These are phyloP conservation scores for Amaranthus tricolor DNA, from an alignment of 179 eudicot species.

Conservation along the genomic window DNA sequence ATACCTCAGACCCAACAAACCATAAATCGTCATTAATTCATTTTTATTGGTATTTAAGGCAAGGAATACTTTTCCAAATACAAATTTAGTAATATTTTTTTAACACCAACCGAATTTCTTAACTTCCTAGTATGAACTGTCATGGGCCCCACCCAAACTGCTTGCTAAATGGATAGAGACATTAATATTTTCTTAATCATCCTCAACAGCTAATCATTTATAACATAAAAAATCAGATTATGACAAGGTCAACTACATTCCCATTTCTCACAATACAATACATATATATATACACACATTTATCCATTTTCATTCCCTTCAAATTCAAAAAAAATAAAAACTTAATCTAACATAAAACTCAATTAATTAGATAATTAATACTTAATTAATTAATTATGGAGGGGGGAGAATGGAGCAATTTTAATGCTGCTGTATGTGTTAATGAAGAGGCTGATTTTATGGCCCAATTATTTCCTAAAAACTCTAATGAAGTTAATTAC, in stretches of 20 bases:
- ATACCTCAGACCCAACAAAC: too few species aligned
- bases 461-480: slow-evolving; percentile 57
- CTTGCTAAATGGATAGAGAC: slow-evolving; percentile 27
- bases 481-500: slow-evolving; percentile 33
- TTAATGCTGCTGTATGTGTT: slow-evolving; percentile 45
- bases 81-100: not conserved
- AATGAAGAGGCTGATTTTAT: slow-evolving; percentile 72
- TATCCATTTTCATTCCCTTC: slow-evolving; percentile 6
- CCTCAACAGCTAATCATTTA: slow-evolving; percentile 25
- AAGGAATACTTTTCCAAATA: not conserved
- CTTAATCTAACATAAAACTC: not conserved
- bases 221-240: not conserved
- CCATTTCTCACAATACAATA: not conserved
- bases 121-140: slow-evolving; percentile 23
- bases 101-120: slow-evolving; percentile 7
- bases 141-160: slow-evolving; percentile 20
- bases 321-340: not conserved
- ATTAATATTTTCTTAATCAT: slow-evolving; percentile 14
- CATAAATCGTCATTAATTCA: not conserved
- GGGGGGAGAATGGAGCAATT: slow-evolving; percentile 63
- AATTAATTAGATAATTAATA: not conserved
- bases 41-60: not conserved
- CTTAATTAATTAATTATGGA: slow-evolving; percentile 20
- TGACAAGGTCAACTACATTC: slow-evolving; percentile 23
- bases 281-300: slow-evolving; percentile 17